phyloP scores from a whole-genome alignment of 2,329 filamentous ascomycete genomes.

The Hymenoscyphus repandus region DNA sequence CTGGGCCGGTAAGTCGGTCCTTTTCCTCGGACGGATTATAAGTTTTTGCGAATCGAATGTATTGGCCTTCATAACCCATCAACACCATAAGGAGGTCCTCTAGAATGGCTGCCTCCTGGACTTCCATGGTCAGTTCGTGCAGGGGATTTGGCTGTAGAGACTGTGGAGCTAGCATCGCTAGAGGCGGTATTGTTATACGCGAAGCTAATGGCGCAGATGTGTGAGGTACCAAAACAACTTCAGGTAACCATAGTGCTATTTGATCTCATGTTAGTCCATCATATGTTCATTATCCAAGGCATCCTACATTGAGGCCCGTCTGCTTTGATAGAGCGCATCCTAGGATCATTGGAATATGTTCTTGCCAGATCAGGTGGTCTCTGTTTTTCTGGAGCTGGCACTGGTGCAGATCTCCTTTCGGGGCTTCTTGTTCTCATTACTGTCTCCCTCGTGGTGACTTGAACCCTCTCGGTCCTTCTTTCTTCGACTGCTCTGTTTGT shows the following conservation, averaged over 20 bases:
- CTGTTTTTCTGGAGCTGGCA: slow-evolving; percentile 17
- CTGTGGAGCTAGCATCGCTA: slow-evolving; percentile 68
- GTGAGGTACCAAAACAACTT: slow-evolving; percentile 66
- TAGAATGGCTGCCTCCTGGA: slow-evolving; percentile 80
- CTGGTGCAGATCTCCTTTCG: slow-evolving; percentile 32
- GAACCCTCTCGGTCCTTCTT: slow-evolving; percentile 50
- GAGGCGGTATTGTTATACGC: slow-evolving; percentile 58
- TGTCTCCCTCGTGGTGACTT: slow-evolving; percentile 59
- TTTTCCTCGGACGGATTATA: slow-evolving; percentile 85
- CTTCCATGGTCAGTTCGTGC: slow-evolving; percentile 66
- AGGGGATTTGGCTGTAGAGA: slow-evolving; percentile 64
- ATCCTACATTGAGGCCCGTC: slow-evolving; percentile 46
- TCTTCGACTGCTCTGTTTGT: slow-evolving; percentile 40
- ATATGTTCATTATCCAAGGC: slow-evolving; percentile 38
- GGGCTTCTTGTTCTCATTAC: slow-evolving; percentile 56
- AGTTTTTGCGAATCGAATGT: slow-evolving; percentile 77
- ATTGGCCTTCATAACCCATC: slow-evolving; percentile 98
- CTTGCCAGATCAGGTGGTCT: slow-evolving; percentile 21
- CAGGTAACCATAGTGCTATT: slow-evolving; percentile 66
- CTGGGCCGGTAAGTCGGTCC: slow-evolving; percentile 76
- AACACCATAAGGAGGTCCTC: slow-evolving; percentile 92
- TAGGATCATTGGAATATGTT: slow-evolving; percentile 23
- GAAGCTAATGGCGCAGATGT: slow-evolving; percentile 48
- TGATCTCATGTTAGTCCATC: slow-evolving; percentile 32
- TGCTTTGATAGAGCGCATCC: slow-evolving; percentile 35